phyloP scores from a whole-genome alignment of 805 yeast genomes.

The Jamesozyma hellenica region DNA sequence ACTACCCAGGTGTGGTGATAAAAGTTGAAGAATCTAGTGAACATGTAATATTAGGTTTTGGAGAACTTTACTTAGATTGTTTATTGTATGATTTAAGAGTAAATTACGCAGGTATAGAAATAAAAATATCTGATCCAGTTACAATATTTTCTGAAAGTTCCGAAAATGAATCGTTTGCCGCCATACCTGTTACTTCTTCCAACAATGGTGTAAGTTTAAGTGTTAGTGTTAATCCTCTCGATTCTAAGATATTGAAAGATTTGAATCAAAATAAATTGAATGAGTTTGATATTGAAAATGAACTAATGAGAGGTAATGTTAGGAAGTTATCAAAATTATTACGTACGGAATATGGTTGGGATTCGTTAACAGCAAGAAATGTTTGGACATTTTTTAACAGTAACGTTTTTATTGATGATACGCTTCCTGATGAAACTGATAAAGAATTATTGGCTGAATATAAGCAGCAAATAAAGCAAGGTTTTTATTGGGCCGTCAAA shows the following conservation, averaged over 20 bases:
- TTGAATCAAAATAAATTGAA: constrained; percentile 4
- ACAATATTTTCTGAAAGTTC: constrained; percentile 74
- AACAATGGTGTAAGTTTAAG: constrained; percentile 48
- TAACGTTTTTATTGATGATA: constrained; percentile 56
- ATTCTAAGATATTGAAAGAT: constrained; percentile 37
- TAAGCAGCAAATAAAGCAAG: constrained; percentile 54
- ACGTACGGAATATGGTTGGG: constrained; percentile 62
- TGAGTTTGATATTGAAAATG: constrained; percentile 34
- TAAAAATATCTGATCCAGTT: constrained; percentile 79
- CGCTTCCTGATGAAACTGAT: constrained; percentile 61
- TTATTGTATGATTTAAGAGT: constrained; percentile 64
- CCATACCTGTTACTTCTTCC: constrained; percentile 50
- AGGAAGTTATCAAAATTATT: constrained; percentile 45
- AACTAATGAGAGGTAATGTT: constrained; percentile 33
- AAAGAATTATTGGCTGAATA: constrained; percentile 36
- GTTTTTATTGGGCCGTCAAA: constrained; percentile 71
- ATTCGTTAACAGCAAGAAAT: constrained; percentile 70
- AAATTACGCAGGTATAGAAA: constrained; percentile 52
- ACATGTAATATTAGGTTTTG: constrained; percentile 67
- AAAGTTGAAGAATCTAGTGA: constrained; percentile 86
- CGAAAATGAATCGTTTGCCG: constrained; percentile 51
- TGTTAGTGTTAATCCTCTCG: constrained; percentile 67
- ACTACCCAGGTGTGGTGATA: constrained; percentile 58
- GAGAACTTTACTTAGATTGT: constrained; percentile 83
- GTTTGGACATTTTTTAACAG: constrained; percentile 74